phyloP scores from a whole-genome alignment of 2,329 filamentous ascomycete genomes.

The Kalaharituber pfeilii region DNA sequence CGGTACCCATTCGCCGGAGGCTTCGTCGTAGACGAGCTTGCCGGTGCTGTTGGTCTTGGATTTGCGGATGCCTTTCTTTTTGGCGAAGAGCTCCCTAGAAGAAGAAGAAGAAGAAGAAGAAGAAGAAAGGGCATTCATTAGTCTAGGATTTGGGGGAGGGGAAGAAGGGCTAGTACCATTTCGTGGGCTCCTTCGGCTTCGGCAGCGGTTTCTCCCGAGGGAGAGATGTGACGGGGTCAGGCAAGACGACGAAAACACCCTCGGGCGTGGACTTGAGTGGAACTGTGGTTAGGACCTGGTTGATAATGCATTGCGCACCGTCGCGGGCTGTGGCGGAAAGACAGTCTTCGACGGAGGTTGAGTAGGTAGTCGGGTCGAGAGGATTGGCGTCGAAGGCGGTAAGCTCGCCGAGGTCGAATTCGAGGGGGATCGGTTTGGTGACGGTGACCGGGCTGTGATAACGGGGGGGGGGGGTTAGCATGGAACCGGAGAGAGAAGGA shows the following conservation, averaged over 20 bases:
- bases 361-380: slow-evolving; percentile 38
- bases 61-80: slow-evolving; percentile 88
- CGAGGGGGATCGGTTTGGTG: slow-evolving; percentile 74
- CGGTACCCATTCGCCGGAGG: slow-evolving; percentile 69
- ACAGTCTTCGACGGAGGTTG: slow-evolving; percentile 40
- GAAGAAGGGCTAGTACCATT: slow-evolving; percentile 42
- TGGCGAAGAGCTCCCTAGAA: slow-evolving; percentile 59
- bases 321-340: slow-evolving; percentile 65
- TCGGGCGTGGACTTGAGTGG: slow-evolving; percentile 51
- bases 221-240: slow-evolving; percentile 48
- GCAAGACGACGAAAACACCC: slow-evolving; percentile 65
- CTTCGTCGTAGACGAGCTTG: slow-evolving; percentile 72
- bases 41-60: slow-evolving; percentile 62
- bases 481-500: not conserved
- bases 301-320: slow-evolving; percentile 78
- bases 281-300: slow-evolving; percentile 83
- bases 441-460: slow-evolving; percentile 30
- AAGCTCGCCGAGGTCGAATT: slow-evolving; percentile 78
- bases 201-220: slow-evolving; percentile 89
- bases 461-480: not conserved
- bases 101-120: no score
- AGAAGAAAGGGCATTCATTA: not conserved
- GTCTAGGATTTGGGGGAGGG: not conserved
- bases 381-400: slow-evolving; percentile 79
- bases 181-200: slow-evolving; percentile 62